Conservation (phyloP, 2,329 filamentous ascomycete species). For the Fusarium sp. region DNA sequence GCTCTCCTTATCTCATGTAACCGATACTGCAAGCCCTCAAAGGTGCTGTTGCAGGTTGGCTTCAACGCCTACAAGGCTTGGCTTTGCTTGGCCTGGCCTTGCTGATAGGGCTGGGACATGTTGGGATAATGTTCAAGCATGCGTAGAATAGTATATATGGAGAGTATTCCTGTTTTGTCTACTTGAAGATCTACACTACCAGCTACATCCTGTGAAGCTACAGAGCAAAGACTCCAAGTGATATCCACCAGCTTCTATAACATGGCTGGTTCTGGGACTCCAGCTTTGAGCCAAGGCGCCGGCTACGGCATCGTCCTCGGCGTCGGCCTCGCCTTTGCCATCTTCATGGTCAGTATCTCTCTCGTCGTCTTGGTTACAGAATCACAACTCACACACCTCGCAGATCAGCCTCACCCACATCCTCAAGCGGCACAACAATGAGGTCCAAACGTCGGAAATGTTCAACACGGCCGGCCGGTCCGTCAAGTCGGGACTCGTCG, state of each 20-base stretch:
- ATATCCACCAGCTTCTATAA: background rate
- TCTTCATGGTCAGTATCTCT: conserved; percentile 66
- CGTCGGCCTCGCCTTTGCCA: conserved; percentile 76
- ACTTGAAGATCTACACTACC: background rate
- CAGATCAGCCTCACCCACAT: conserved; percentile 75
- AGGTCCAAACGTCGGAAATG: conserved; percentile 90
- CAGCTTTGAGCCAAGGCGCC: conserved; percentile 65
- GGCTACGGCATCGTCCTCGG: conserved; percentile 84
- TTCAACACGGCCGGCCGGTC: conserved; percentile 89
- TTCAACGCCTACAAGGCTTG: background rate
- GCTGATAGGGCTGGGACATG: background rate
- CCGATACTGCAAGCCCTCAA: background rate
- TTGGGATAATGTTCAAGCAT: background rate
- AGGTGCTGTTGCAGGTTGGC: background rate
- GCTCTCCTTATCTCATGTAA: conserved; percentile 6
- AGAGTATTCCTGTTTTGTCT: background rate
- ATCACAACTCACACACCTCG: background rate
- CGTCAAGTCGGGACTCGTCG: conserved; percentile 88
- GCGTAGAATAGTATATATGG: background rate
- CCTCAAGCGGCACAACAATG: conserved; percentile 68
- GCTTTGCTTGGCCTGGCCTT: background rate
- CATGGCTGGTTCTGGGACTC: conserved; percentile 14
- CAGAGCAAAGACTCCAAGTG: background rate
- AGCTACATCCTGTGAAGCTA: background rate
- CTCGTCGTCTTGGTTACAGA: background rate